Base-by-base conservation (phyloP, 106 monocot genomes). In the Allium cepa region DNA sequence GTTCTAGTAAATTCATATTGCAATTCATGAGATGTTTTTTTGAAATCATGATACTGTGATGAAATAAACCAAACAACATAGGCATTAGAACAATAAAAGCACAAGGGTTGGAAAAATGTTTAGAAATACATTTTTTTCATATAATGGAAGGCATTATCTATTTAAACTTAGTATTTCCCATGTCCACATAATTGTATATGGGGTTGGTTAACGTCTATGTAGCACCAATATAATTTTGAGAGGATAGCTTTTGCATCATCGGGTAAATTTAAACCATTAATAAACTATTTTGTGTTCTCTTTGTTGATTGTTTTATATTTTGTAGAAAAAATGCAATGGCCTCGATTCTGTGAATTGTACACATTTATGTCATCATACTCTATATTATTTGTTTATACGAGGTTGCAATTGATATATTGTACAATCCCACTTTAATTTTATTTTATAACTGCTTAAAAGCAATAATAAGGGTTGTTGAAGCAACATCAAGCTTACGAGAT, bases 261-360 rank as follows among this genome's bases (percentile, higher is more conserved):
- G 0, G 97, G 97, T 63, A 97, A 77, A 15, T 97, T 80, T 56
- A 97, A 68, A n/a, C 68, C 75, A 45, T 84, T 68, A 17, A 80
- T 79, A 62, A 97, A 92, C 11, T 75, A 60, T 60, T 64, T 73
- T 60, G 92, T 92, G 63, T 83, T 90, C 52, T 87, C 84, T 76
- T 83, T 87, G 17, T 79, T 80, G 49, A 97, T 81, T 50, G 63
- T 62, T 71, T 22, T 22, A 22, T 22, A 22, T 22, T 22, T 22
- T 22, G 22, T 22, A 22, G 22, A 22, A 22, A 22, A 22, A 22
- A 22, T 22, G 22, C 22, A 22, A 22, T 22, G 22, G 22, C 22
- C 22, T 22, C 22, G 22, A 22, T 22, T 22, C 22, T 1, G 22
- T 22, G 22, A 22, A 22, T 22, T 22, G 22, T 22, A 22, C 22